A percentile compares a stretch with the other conserved stretches of the same genome.
Conservation (phyloP, 163 green algal species). For the Coccomyxa subellipsoidea region DNA sequence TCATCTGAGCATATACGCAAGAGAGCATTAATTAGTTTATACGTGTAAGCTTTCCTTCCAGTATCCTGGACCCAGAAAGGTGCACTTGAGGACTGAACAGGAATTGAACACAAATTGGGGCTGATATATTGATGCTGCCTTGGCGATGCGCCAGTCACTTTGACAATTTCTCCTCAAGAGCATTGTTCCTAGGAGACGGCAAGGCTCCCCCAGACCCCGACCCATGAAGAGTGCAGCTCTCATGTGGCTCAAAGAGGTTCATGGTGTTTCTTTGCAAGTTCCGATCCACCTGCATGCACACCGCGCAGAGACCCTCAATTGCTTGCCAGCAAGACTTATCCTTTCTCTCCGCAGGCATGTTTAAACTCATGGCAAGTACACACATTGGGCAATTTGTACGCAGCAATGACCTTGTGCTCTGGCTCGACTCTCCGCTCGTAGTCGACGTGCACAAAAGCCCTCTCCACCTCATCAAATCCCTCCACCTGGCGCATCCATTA, state of each 20-base stretch:
- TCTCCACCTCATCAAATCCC: slow-evolving; percentile 62
- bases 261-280: slow-evolving; percentile 10
- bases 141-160: no score
- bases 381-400: no score
- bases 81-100: no score
- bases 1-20: no score
- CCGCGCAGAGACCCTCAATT: no score
- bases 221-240: not conserved
- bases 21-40: no score
- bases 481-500: slow-evolving; percentile 45
- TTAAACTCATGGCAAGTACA: no score
- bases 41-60: no score
- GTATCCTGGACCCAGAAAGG: no score
- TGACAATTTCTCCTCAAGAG: not conserved
- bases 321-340: no score
- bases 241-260: slow-evolving; percentile 18
- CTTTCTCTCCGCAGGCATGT: no score
- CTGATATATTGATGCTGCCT: not conserved
- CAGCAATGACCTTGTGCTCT: slow-evolving; percentile 31
- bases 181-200: not conserved
- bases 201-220: not conserved
- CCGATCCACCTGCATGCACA: slow-evolving; percentile 23
- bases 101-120: no score
- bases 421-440: slow-evolving; percentile 39
- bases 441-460: slow-evolving; percentile 74